Percentiles rank a stretch among this genome's conserved stretches.
These are phyloP conservation scores for Daldinia grandis DNA, from an alignment of 495 filamentous ascomycete species.

Conservation along the genomic window DNA sequence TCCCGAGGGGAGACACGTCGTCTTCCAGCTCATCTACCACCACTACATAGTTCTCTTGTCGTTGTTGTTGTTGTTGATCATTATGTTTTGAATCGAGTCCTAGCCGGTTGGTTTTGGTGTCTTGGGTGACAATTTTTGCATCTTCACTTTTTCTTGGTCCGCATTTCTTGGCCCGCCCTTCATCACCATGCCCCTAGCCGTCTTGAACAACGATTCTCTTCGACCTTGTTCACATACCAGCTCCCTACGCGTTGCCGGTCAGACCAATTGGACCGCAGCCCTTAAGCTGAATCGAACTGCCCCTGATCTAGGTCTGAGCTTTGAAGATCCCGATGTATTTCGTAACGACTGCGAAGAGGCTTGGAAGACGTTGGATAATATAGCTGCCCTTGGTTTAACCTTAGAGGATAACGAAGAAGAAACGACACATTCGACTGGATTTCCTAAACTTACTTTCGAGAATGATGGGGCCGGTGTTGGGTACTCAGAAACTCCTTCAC, in stretches of 20 bases:
- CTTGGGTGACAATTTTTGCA: constrained; percentile 49
- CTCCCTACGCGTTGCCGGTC: constrained; percentile 47
- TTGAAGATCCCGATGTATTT: constrained; percentile 38
- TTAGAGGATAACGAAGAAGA: constrained; percentile 48
- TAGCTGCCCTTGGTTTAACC: constrained; percentile 49
- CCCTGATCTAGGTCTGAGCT: constrained; percentile 38
- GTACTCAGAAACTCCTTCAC: constrained; percentile 18
- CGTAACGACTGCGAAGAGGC: constrained; percentile 33
- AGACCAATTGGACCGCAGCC: constrained; percentile 46
- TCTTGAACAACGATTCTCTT: constrained; percentile 36
- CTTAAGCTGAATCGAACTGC: constrained; percentile 46
- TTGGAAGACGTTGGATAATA: constrained; percentile 56
- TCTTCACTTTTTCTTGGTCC: constrained; percentile 38
- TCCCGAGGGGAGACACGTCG: constrained; percentile 35
- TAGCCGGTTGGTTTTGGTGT: constrained; percentile 41
- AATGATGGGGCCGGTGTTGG: constrained; percentile 15
- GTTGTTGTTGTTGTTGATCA: constrained; percentile 44
- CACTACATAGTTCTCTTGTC: constrained; percentile 38
- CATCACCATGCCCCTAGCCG: constrained; percentile 47
- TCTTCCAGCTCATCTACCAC: constrained; percentile 38
- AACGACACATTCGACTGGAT: constrained; percentile 39
- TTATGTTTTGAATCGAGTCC: constrained; percentile 47
- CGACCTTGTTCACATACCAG: constrained; percentile 45
- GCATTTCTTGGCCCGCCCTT: constrained; percentile 49
- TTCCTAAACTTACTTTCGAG: constrained; percentile 40